Evolutionary conservation across 306 rosid genomes (phyloP), one percentile per base, ranked within the genome.

Genomic region (Inga laurina): DNA sequence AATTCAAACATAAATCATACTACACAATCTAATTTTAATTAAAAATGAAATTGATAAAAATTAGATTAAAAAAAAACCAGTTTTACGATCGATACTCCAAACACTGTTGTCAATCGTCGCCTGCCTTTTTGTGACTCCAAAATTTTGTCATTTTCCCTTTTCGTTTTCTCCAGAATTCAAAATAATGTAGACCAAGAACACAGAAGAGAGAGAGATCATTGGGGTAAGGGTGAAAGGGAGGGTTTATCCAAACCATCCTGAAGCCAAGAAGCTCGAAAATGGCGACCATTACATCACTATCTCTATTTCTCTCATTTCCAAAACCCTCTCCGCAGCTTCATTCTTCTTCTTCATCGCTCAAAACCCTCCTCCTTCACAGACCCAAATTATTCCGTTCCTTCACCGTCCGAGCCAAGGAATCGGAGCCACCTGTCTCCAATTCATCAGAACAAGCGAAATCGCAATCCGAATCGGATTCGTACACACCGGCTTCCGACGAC

Each of bases 241-340:
- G n/a, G 69, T 54, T 65, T 65, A 65, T 65, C 71, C 71, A 14
- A 34, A 65, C 35, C 67, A 10, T 24, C 12, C 16, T 12, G 32
- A 35, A 34, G 54, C 78, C 57, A 35, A 5, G 54, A 21, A 45
- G 44, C 15, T 19, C 21, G 44, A 61, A 70, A 81, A 95, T 95
- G 98, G 97, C 94, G 68, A 86, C 87, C 49, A 48, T 88, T 51
- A 78, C 89, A 51, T 80, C 89, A 8, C 75, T 90, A 7, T 88
- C 92, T 61, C 79, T 88, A 6, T 87, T 91, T 39, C 61, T 92
- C 13, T 91, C 86, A 43, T 72, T 91, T 82, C 74, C 93, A 1
- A 86, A 76, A 75, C 59, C 89, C 49, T 86, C 90, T 68, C 84
- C 90, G 7, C 84, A 82, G 44, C 71, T 84, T 8, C 82, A 87